Base-by-base conservation (phyloP, 768 basidiomycete species). In the Pleurotus tuber-regium region DNA sequence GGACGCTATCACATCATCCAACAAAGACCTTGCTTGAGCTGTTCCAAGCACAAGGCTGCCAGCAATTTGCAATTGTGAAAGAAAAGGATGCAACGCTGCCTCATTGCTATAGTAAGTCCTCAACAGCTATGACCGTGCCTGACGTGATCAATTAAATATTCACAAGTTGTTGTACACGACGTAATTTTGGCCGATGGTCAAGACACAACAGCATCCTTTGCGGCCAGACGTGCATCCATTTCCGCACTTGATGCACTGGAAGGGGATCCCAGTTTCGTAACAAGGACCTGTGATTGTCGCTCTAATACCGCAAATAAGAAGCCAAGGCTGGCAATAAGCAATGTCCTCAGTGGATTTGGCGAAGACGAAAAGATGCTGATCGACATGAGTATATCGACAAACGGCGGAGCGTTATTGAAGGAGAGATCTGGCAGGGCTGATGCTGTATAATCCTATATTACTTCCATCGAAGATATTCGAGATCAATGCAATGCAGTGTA, bases 1-100 rank as follows among this genome's bases (percentile, higher is more conserved):
- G 82, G 59, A 89, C 84, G 26, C 71, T 91, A 16, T 80, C 87
- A 3, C 80, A 83, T 57, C 89, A 92, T 64, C 91, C 90, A 1
- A 88, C 86, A 21, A 86, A 86, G 61, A 71, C 81, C 47, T 73
- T 92, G 10, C 83, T 84, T 48, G 89, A 92, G 60, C 63, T 89
- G 23, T 70, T 91, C 47, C 86, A 91, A 60, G 77, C 80, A 24
- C 78, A 84, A 57, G 84, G 85, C 36, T 90, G 90, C 59, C 83
- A 82, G 44, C 69, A 76, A 51, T 86, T 89, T 52, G 72, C 78
- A 52, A 74, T 87, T 39, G 61, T 71, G 40, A 88, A 83, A 58
- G 79, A 80, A 49, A 71, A 72, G 18, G 54, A 47, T 10, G 25
- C n/a, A 36, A 65, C 62, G 41, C 53, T 60, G 19, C 71, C 74